A percentile compares a stretch with the other conserved stretches of the same genome.
phyloP scores from a whole-genome alignment of 805 yeast species.

The Sugiyamaella qingdaonensis region DNA sequence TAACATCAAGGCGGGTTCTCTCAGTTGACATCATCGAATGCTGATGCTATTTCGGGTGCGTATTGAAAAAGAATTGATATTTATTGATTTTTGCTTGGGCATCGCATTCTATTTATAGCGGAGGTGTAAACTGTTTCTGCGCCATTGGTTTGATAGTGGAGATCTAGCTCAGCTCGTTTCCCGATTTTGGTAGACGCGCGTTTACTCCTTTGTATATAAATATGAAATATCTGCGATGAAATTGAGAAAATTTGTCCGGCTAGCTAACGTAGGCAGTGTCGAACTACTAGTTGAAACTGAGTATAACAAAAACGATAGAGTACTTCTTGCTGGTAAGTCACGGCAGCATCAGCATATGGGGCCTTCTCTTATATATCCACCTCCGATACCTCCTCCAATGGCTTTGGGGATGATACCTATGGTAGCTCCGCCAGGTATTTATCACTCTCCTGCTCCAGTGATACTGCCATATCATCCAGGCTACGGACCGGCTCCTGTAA shows the following conservation, averaged over 20 bases:
- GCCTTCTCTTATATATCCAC: too few relatives aligned
- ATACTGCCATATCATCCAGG: too few relatives aligned
- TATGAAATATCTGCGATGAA: background rate
- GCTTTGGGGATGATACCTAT: too few relatives aligned
- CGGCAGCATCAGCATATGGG: background rate
- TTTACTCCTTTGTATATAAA: conserved; percentile 6
- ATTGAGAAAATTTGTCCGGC: background rate
- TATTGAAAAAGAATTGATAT: conserved; percentile 2
- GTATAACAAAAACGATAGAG: background rate
- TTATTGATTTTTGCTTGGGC: background rate
- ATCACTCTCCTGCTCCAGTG: too few relatives aligned
- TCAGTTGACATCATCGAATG: background rate
- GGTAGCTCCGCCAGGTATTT: too few relatives aligned
- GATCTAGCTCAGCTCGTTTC: too few relatives aligned
- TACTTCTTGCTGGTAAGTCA: background rate
- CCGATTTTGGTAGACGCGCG: background rate
- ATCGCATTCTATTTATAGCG: conserved; percentile 2
- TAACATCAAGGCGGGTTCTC: conserved; percentile 2
- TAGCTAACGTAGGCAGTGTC: background rate
- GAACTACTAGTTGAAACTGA: background rate
- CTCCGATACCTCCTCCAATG: too few relatives aligned
- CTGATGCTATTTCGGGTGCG: conserved; percentile 1
- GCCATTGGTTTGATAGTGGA: background rate
- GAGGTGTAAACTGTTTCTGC: conserved; percentile 1
- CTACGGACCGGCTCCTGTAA: too few relatives aligned